phyloP scores from a whole-genome alignment of 495 filamentous ascomycete species.

The Aspergillus biplanus region DNA sequence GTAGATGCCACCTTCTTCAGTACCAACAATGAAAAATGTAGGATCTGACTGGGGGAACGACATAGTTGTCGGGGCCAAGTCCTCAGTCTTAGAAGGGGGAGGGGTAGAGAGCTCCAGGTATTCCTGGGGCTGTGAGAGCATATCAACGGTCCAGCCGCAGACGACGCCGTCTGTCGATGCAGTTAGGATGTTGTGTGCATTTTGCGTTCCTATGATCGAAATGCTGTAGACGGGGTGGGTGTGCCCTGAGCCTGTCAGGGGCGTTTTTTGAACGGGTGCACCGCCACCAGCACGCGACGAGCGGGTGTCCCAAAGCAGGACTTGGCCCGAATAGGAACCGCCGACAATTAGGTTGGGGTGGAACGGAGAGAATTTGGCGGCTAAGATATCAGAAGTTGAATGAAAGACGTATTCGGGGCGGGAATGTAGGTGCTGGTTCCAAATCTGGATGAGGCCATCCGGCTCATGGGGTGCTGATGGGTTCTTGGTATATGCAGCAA shows the following conservation, averaged over 20 bases:
- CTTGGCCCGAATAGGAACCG: constrained; percentile 93
- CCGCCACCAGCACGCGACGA: constrained; percentile 65
- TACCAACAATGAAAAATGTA: constrained; percentile 95
- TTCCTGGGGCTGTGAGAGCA: constrained; percentile 95
- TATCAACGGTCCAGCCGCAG: constrained; percentile 95
- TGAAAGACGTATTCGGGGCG: constrained; percentile 96
- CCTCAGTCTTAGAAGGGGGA: constrained; percentile 88
- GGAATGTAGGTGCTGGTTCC: constrained; percentile 93
- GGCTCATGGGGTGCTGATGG: constrained; percentile 93
- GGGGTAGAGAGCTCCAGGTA: constrained; percentile 82
- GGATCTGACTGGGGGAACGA: constrained; percentile 95
- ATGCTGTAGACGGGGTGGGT: constrained; percentile 96
- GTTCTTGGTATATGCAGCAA: constrained; percentile 96
- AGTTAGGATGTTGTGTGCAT: constrained; percentile 97
- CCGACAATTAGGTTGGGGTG: constrained; percentile 95
- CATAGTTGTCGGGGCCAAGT: constrained; percentile 94
- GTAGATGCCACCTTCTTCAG: constrained; percentile 93
- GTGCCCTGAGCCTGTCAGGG: constrained; percentile 86
- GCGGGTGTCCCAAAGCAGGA: constrained; percentile 97
- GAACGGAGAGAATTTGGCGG: constrained; percentile 95
- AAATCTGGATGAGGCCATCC: constrained; percentile 91
- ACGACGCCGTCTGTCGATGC: constrained; percentile 95
- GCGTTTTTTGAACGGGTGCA: constrained; percentile 92
- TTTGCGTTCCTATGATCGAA: constrained; percentile 95
- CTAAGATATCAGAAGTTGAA: constrained; percentile 91